These are phyloP conservation scores for Candida mesenterica DNA, from an alignment of 1,139 yeast genomes.

Conservation along the genomic window DNA sequence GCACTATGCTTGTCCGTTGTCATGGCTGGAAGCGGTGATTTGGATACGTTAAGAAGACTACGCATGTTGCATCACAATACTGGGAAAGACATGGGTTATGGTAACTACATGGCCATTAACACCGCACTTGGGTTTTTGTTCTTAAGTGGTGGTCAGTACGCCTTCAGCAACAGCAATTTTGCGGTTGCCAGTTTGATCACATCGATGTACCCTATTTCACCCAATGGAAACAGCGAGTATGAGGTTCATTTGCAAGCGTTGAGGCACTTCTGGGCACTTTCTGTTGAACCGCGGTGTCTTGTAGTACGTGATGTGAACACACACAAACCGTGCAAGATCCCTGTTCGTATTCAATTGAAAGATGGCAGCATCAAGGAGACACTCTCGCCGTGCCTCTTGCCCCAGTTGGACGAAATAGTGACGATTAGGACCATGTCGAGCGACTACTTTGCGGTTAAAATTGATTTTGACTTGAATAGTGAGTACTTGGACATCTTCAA, in stretches of 20 bases:
- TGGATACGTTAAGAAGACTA: conserved; percentile 70
- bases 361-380: conserved; percentile 24
- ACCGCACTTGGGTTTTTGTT: conserved; percentile 86
- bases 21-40: conserved; percentile 92
- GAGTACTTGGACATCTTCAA: conserved; percentile 44
- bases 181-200: conserved; percentile 73
- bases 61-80: conserved; percentile 66
- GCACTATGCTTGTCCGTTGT: conserved; percentile 67
- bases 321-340: conserved; percentile 50
- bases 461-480: conserved; percentile 39
- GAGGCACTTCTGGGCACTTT: conserved; percentile 87
- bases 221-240: conserved; percentile 42
- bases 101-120: conserved; percentile 75
- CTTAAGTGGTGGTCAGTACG: conserved; percentile 90
- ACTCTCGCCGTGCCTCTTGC: conserved; percentile 67
- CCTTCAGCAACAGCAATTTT: conserved; percentile 62
- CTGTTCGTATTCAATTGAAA: conserved; percentile 45
- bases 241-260: conserved; percentile 80
- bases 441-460: conserved; percentile 44
- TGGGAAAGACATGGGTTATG: conserved; percentile 51
- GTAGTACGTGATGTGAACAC: conserved; percentile 69
- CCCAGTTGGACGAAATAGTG: conserved; percentile 52
- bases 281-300: conserved; percentile 79
- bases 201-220: conserved; percentile 74
- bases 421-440: conserved; percentile 40